Conservation (phyloP, 2,329 filamentous ascomycete species). For the Cladophialophora yegresii region DNA sequence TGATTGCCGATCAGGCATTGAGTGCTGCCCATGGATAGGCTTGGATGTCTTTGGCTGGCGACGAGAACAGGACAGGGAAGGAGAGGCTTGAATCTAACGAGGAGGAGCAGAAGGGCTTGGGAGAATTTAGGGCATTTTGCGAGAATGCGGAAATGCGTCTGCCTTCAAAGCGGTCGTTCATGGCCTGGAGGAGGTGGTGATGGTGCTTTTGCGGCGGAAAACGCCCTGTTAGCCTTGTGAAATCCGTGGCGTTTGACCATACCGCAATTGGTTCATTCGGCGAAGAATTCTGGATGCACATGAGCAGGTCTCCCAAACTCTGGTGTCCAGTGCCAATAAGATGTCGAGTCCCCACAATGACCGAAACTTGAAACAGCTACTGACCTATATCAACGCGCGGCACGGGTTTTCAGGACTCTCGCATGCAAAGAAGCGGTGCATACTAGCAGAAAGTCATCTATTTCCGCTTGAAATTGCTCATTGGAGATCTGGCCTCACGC, state of each 20-base stretch:
- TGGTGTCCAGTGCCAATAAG: background rate
- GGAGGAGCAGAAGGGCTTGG: slow-evolving; percentile 4
- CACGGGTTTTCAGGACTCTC: background rate
- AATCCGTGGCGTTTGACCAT: slow-evolving; percentile 17
- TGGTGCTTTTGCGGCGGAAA: background rate
- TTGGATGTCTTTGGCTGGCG: background rate
- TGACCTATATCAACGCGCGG: background rate
- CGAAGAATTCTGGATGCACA: slow-evolving; percentile 3
- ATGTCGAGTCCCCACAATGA: background rate
- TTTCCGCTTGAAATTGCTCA: background rate
- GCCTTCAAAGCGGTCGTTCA: background rate
- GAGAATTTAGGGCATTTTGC: slow-evolving; percentile 22
- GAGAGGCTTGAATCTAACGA: background rate
- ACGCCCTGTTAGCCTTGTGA: slow-evolving; percentile 12
- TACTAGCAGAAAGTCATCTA: background rate
- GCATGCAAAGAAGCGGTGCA: background rate
- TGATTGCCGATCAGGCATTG: slow-evolving; percentile 9
- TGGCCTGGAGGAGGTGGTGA: background rate
- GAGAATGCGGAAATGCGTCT: slow-evolving; percentile 8
- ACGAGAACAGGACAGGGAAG: background rate
- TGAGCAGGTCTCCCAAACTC: background rate
- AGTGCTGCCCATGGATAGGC: background rate
- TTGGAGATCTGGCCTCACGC: background rate
- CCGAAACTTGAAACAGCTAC: background rate
- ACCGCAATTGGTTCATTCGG: slow-evolving; percentile 21